A percentile compares a stretch with the other conserved stretches of the same genome.
Evolutionary conservation across 75 land plant genomes (phyloP).

Genomic region (Adiantum capillusveneris): DNA sequence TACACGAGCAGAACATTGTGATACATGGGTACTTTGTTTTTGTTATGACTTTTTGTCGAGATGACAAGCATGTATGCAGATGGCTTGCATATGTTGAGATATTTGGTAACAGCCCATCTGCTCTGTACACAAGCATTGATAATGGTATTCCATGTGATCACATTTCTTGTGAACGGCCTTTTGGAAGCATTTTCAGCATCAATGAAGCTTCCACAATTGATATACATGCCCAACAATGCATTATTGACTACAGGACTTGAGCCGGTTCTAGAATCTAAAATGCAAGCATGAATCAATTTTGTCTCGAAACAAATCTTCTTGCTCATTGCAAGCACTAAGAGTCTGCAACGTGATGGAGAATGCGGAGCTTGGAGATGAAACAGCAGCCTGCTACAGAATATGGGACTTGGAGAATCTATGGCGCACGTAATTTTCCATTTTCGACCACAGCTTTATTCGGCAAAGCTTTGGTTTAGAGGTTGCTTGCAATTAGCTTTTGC

Average conservation of each 20-base stretch:
- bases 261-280: conserved; percentile 18
- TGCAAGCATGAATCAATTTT: conserved; percentile 31
- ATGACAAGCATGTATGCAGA: conserved; percentile 36
- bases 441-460: no score
- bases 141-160: conserved; percentile 40
- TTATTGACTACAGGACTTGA: conserved; percentile 22
- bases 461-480: no score
- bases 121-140: conserved; percentile 28
- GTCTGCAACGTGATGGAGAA: no score
- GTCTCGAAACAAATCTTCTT: conserved; percentile 29
- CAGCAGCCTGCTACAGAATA: no score
- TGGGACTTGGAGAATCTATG: no score
- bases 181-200: conserved; percentile 29
- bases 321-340: conserved; percentile 24
- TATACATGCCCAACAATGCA: conserved; percentile 43
- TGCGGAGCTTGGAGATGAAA: no score
- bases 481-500: no score
- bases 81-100: conserved; percentile 19
- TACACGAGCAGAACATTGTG: no score
- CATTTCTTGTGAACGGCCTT: conserved; percentile 17
- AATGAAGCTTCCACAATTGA: conserved; percentile 26
- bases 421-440: no score
- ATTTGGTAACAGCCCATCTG: conserved; percentile 21
- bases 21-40: no score
- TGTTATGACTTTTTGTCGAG: no score